phyloP scores from a whole-genome alignment of 2,329 filamentous ascomycete species.

The Diaporthe sp. region DNA sequence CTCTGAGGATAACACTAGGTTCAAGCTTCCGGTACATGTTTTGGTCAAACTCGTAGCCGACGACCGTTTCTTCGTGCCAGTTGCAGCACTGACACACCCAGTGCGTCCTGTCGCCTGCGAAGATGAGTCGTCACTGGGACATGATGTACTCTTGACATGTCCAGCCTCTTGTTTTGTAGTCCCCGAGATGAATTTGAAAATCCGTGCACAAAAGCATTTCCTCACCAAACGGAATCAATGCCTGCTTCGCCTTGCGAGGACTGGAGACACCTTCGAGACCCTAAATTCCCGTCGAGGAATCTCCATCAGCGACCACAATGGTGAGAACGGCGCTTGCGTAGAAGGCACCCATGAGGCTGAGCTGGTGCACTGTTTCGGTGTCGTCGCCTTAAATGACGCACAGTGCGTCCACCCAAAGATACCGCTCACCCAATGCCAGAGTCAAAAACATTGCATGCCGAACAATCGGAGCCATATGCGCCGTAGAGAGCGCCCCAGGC shows the following conservation, averaged over 20 bases:
- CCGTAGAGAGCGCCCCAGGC: conserved; percentile 22
- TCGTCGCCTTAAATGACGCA: conserved; percentile 44
- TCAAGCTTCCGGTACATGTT: too few species aligned
- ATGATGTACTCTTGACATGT: conserved; percentile 14
- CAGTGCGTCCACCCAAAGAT: conserved; percentile 47
- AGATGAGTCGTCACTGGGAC: background rate
- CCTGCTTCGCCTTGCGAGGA: background rate
- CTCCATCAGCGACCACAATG: conserved; percentile 33
- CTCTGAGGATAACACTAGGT: background rate
- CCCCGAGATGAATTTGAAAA: background rate
- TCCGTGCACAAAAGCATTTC: background rate
- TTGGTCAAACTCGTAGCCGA: background rate
- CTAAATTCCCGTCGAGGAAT: background rate
- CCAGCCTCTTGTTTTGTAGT: background rate
- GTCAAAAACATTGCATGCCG: conserved; percentile 24
- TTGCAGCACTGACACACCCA: background rate
- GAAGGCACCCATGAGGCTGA: conserved; percentile 34
- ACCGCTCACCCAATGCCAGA: conserved; percentile 38
- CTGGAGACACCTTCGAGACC: background rate
- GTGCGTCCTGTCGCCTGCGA: background rate
- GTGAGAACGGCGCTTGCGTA: conserved; percentile 39
- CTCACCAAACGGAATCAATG: background rate
- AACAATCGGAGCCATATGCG: conserved; percentile 39
- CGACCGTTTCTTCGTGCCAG: background rate
- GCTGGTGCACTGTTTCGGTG: background rate